Conservation (phyloP, 305 asterid species). For the Coffea humblotiana region DNA sequence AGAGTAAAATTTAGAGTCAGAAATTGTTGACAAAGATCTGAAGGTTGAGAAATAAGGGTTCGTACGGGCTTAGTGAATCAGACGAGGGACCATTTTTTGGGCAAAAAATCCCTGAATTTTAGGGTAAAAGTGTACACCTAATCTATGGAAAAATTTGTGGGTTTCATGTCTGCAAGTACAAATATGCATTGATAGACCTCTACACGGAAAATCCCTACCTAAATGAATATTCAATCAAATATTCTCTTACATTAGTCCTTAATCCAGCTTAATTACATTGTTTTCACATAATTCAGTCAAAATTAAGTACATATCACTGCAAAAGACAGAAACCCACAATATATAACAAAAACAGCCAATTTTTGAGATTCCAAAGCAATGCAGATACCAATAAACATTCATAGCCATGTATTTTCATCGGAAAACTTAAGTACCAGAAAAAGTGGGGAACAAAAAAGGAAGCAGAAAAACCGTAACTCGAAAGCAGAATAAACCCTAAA, state of each 20-base stretch:
- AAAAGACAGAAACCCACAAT: background rate
- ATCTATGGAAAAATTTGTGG: too few relatives aligned
- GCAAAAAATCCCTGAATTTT: background rate
- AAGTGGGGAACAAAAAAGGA: background rate
- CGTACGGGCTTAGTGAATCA: too few relatives aligned
- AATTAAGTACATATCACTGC: background rate
- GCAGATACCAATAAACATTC: background rate
- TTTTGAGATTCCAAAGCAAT: constrained; percentile 14
- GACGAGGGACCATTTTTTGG: too few relatives aligned
- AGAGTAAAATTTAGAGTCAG: too few relatives aligned
- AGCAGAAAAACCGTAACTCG: constrained; percentile 41
- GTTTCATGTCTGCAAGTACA: too few relatives aligned
- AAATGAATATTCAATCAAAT: background rate
- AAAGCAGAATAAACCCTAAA: constrained; percentile 39
- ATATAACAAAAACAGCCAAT: background rate
- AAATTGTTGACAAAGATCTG: too few relatives aligned
- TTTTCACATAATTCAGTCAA: background rate
- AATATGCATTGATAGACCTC: background rate
- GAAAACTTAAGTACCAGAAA: constrained; percentile 4
- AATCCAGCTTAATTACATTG: background rate
- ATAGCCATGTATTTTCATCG: background rate
- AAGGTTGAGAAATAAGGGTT: too few relatives aligned
- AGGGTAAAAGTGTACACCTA: too few relatives aligned
- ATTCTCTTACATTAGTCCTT: background rate
- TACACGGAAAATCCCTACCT: background rate